phyloP scores from a whole-genome alignment of 2,329 filamentous ascomycete species.

The Aureobasidium uvarum region DNA sequence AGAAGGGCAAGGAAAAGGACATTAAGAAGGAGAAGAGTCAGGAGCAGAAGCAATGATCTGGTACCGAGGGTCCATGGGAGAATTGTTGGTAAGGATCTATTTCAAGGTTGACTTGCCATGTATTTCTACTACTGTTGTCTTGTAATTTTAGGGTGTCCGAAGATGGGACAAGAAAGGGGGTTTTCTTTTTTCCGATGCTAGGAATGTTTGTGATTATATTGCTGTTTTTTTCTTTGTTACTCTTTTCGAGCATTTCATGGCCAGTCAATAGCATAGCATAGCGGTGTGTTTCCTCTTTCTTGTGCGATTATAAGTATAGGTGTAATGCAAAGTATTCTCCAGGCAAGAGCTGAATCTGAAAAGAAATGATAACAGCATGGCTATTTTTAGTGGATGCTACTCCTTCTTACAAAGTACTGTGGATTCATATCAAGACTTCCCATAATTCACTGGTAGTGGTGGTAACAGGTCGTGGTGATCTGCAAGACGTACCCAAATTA shows the following conservation, averaged over 20 bases:
- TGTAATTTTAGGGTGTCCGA: neutral
- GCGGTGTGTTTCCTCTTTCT: neutral
- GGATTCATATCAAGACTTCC: too few relatives aligned
- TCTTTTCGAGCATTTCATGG: too few relatives aligned
- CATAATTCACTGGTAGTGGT: neutral
- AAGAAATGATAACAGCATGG: too few relatives aligned
- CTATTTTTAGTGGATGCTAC: too few relatives aligned
- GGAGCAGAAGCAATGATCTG: neutral
- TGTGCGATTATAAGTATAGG: too few relatives aligned
- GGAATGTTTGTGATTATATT: too few relatives aligned
- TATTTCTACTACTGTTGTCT: neutral
- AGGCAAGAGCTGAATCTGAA: too few relatives aligned
- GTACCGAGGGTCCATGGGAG: neutral
- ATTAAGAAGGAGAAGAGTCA: neutral
- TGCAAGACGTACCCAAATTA: slow-evolving; percentile 9
- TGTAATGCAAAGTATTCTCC: too few relatives aligned
- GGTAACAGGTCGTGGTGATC: neutral
- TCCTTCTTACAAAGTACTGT: too few relatives aligned
- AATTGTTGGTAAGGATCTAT: neutral
- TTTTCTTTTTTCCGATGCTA: too few relatives aligned
- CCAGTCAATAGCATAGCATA: neutral
- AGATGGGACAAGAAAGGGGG: too few relatives aligned
- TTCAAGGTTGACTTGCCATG: neutral
- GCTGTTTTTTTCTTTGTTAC: too few relatives aligned
- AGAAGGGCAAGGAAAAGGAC: neutral